Conservation (phyloP, 2,329 filamentous ascomycete genomes). For the Podosphaera fusca region DNA sequence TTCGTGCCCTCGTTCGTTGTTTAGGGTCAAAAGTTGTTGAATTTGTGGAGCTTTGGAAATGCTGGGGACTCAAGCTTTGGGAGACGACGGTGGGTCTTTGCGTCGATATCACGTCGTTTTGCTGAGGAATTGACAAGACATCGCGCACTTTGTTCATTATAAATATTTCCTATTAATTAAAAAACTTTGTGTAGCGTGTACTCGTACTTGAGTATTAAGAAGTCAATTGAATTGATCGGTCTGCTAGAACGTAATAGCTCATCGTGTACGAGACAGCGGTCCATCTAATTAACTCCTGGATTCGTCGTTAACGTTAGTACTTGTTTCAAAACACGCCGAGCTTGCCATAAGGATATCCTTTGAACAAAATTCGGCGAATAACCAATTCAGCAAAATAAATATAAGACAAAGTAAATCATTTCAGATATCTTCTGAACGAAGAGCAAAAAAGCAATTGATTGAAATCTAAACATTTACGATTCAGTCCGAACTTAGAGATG, state of each 20-base stretch:
- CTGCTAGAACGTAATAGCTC: not conserved
- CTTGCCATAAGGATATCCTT: no score
- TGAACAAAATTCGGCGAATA: no score
- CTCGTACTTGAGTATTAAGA: not conserved
- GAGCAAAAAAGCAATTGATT: no score
- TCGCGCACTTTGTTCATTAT: slow-evolving; percentile 4
- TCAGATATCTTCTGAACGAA: no score
- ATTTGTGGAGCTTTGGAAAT: slow-evolving; percentile 3
- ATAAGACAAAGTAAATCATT: no score
- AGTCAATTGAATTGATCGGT: not conserved
- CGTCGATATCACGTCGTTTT: slow-evolving; percentile 4
- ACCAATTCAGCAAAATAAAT: no score
- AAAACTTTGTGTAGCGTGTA: not conserved
- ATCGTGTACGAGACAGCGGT: no score
- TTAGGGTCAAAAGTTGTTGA: slow-evolving; percentile 5
- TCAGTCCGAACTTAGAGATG: no score
- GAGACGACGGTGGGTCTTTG: slow-evolving; percentile 1
- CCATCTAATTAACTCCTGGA: no score
- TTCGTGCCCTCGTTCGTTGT: slow-evolving; percentile 20
- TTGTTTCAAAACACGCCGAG: no score
- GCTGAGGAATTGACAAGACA: slow-evolving; percentile 8
- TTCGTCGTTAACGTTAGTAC: no score
- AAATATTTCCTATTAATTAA: not conserved
- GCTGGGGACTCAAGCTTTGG: slow-evolving; percentile 5
- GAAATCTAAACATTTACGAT: no score